Conservation (phyloP, 805 yeast genomes). For the Cyberlindnera euphorbiae region DNA sequence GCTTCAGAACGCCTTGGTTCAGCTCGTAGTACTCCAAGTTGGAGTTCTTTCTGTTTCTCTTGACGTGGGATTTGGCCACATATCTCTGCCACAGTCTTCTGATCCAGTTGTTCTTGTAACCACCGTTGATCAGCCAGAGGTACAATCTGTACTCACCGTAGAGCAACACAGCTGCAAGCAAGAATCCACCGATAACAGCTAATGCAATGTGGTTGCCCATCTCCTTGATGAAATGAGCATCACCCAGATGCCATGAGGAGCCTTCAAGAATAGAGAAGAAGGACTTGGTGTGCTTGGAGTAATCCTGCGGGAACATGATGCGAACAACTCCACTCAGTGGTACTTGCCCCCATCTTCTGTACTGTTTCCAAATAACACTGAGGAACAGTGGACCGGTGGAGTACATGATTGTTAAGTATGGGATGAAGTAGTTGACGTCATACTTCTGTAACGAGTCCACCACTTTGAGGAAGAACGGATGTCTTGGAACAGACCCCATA, state of each 20-base stretch:
- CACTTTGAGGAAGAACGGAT: conserved; percentile 75
- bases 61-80: conserved; percentile 15
- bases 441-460: conserved; percentile 58
- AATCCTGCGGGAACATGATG: conserved; percentile 68
- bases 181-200: conserved; percentile 67
- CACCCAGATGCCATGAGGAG: conserved; percentile 89
- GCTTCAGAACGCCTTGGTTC: conserved; percentile 7
- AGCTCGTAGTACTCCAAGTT: conserved; percentile 21
- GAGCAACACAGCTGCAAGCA: conserved; percentile 45
- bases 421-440: conserved; percentile 73
- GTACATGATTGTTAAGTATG: conserved; percentile 88
- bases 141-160: conserved; percentile 44
- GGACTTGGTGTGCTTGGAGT: conserved; percentile 54
- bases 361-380: conserved; percentile 83
- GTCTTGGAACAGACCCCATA: conserved; percentile 83
- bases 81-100: conserved; percentile 15
- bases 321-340: conserved; percentile 62
- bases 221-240: conserved; percentile 71
- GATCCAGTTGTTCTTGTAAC: conserved; percentile 19
- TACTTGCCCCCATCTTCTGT: conserved; percentile 67
- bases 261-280: conserved; percentile 77
- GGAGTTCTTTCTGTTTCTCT: conserved; percentile 26
- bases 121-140: conserved; percentile 33
- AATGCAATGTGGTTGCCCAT: conserved; percentile 70
- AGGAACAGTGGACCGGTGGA: conserved; percentile 89